phyloP scores from a whole-genome alignment of 805 yeast species.

The Metschnikowia koreensis region DNA sequence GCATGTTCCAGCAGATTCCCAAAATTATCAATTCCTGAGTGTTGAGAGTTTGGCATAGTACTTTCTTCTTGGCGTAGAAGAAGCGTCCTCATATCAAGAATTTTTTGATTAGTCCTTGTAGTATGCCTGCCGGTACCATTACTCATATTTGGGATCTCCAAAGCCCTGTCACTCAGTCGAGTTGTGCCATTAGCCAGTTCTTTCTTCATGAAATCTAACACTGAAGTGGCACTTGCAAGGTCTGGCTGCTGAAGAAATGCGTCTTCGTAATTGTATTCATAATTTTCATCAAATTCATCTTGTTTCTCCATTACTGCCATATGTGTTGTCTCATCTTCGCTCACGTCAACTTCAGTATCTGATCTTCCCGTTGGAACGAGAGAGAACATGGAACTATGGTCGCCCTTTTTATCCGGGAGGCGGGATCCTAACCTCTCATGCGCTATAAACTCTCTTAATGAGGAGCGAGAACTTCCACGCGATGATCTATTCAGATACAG shows the following conservation, averaged over 20 bases:
- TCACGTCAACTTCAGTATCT: conserved; percentile 27
- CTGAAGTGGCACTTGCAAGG: conserved; percentile 6
- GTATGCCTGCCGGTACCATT: neutral
- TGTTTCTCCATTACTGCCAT: conserved; percentile 1
- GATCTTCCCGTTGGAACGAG: conserved; percentile 11
- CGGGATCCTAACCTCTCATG: neutral
- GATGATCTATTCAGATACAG: neutral
- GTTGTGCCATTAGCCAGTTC: too few species aligned
- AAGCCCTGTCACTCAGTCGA: neutral
- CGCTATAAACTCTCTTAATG: neutral
- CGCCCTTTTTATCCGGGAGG: neutral
- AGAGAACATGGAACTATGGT: conserved; percentile 6
- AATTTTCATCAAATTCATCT: neutral
- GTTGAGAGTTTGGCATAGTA: neutral
- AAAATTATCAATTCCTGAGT: neutral
- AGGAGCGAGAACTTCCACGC: neutral
- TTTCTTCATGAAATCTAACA: conserved; percentile 12
- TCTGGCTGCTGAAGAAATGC: conserved; percentile 5
- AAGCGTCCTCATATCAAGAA: conserved; percentile 34
- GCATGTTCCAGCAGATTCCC: conserved; percentile 19
- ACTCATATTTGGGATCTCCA: conserved; percentile 1
- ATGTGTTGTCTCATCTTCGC: conserved; percentile 16
- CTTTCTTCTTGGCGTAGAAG: conserved; percentile 4
- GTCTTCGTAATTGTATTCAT: conserved; percentile 5
- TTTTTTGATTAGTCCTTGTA: conserved; percentile 35